Evolutionary conservation across 169 alveolate genomes (phyloP), one percentile per base, ranked within the genome.

Genomic region (Amoebophrya sp.): DNA sequence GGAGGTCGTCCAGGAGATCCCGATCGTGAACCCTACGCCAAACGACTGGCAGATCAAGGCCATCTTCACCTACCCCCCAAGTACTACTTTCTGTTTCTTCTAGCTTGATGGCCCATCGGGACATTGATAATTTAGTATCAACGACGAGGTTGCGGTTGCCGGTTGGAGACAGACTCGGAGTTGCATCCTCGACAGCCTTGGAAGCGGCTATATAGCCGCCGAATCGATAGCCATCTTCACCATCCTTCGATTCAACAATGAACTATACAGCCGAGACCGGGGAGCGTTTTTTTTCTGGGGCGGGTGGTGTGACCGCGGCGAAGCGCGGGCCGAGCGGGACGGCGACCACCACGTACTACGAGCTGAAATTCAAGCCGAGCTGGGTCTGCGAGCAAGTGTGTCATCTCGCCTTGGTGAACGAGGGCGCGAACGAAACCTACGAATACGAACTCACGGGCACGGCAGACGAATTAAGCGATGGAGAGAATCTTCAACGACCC

Each of bases 11-110:
- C 95, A 97, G 91, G 98, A 97, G 88, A 96, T 96, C 45, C 99
- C 99, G 0, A 95, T 97, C 41, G 96, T 94, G 23, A 97, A 97
- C 92, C 95, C 96, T 41, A 94, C 97, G 41, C 97, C 95, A 69
- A 94, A 94, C 93, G 99, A 97, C 69, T 97, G 98, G 97, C 91
- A 89, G 88, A 94, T 97, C 40, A 95, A 95, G 92, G 95, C 91
- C 38, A 38, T 69, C 88, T 69, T 69, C 88, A 29, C 88, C 23
- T 29, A 69, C 69, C 15, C n/a, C 48, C 34, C n/a, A 40, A 39
- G 40, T 20, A 10, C 34, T 41, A 29, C 23, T 31, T 7, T 31
- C 26, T 29, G n/a, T 0, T 26, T 0, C n/a, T n/a, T n/a, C n/a
- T n/a, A n/a, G n/a, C n/a, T n/a, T n/a, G n/a, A n/a, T n/a, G n/a